phyloP scores from a whole-genome alignment of 495 filamentous ascomycete species.

The Xylaria sp. region DNA sequence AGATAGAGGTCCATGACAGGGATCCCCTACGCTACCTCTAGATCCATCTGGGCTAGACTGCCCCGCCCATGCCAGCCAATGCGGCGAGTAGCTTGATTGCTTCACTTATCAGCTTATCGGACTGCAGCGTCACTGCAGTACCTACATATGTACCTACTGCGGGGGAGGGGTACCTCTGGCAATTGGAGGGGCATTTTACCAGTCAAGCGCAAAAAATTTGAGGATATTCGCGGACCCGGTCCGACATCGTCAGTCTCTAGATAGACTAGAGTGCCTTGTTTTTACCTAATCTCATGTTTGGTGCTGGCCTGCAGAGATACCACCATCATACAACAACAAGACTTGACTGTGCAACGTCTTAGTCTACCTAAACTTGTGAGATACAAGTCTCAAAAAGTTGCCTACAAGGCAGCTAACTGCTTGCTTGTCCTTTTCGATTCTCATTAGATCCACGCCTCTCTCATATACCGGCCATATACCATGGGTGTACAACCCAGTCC shows the following conservation, averaged over 20 bases:
- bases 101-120: slow-evolving; percentile 25
- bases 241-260: slow-evolving; percentile 23
- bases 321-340: neutral
- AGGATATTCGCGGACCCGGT: slow-evolving; percentile 23
- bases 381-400: neutral
- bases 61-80: neutral
- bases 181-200: slow-evolving; percentile 25
- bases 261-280: neutral
- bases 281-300: slow-evolving; percentile 3
- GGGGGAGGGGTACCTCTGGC: slow-evolving; percentile 27
- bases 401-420: slow-evolving; percentile 4
- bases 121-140: slow-evolving; percentile 10
- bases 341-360: neutral
- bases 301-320: neutral
- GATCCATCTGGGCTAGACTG: neutral
- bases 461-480: slow-evolving; percentile 20
- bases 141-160: no score
- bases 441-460: neutral
- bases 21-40: neutral
- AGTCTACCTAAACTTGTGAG: neutral
- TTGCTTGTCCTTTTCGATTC: neutral
- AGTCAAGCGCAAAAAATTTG: slow-evolving; percentile 30
- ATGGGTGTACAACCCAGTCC: slow-evolving; percentile 39
- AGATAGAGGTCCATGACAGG: slow-evolving; percentile 19
- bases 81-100: neutral